phyloP scores from a whole-genome alignment of 495 filamentous ascomycete genomes.

The Echria macrotheca region DNA sequence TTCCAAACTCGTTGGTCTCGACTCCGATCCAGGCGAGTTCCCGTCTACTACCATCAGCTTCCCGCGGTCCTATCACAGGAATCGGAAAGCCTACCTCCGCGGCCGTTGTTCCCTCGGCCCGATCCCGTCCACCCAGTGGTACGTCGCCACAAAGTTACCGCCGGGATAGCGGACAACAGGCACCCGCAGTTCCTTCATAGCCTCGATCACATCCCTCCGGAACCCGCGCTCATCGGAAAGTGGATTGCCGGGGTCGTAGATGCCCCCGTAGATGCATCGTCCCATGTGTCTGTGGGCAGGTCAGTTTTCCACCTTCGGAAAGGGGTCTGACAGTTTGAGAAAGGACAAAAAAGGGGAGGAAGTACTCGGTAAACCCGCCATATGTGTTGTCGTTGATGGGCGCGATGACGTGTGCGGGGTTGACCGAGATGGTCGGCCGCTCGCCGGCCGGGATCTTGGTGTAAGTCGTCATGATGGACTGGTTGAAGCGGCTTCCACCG shows the following conservation, averaged over 20 bases:
- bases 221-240: slow-evolving; percentile 71
- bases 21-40: slow-evolving; percentile 71
- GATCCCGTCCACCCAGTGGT: slow-evolving; percentile 77
- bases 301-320: not conserved
- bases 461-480: slow-evolving; percentile 12
- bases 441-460: slow-evolving; percentile 14
- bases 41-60: slow-evolving; percentile 27
- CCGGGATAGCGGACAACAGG: slow-evolving; percentile 76
- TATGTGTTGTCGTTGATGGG: slow-evolving; percentile 16
- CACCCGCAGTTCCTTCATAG: slow-evolving; percentile 62
- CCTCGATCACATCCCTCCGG: slow-evolving; percentile 66
- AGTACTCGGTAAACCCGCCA: slow-evolving; percentile 39
- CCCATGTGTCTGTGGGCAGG: slow-evolving; percentile 66
- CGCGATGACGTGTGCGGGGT: slow-evolving; percentile 9
- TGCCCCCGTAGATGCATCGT: slow-evolving; percentile 78
- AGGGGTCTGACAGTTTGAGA: not conserved
- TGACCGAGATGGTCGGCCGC: slow-evolving; percentile 9
- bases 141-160: slow-evolving; percentile 76
- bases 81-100: slow-evolving; percentile 39
- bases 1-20: slow-evolving; percentile 73
- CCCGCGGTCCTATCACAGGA: too few relatives aligned
- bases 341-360: not conserved
- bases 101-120: slow-evolving; percentile 64
- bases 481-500: too few relatives aligned
- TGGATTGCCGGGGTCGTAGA: slow-evolving; percentile 67